Conservation (phyloP, 192 early-diverging fungal genomes). For the Coemansia sp. region DNA sequence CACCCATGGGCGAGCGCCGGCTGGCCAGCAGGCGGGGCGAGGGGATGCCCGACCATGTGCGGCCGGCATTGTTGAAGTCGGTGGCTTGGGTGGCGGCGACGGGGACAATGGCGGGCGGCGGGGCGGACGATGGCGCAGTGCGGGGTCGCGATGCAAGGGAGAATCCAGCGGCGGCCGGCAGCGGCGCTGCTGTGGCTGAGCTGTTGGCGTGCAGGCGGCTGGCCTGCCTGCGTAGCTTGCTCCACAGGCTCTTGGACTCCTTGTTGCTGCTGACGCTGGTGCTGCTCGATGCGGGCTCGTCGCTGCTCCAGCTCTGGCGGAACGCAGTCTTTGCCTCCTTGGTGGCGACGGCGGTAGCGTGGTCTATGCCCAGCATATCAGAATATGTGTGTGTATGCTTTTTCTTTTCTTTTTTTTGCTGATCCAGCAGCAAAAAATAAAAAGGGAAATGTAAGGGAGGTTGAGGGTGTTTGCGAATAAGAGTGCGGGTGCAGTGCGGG, state of each 20-base stretch:
- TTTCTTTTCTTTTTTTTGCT: neutral
- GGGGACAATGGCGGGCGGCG: neutral
- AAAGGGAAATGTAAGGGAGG: neutral
- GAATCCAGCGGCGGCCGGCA: neutral
- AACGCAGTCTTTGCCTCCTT: conserved; percentile 1
- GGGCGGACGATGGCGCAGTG: neutral
- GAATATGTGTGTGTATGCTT: conserved; percentile 4
- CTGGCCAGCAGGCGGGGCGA: conserved; percentile 3
- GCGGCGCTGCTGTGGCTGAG: neutral
- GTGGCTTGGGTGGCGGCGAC: neutral
- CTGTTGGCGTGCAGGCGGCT: conserved; percentile 23
- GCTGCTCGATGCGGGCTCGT: conserved; percentile 44
- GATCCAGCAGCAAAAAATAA: conserved; percentile 6
- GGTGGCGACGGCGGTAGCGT: neutral
- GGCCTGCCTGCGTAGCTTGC: conserved; percentile 45
- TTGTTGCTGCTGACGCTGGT: conserved; percentile 39
- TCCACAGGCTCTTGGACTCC: conserved; percentile 37
- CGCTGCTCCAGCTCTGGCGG: conserved; percentile 56
- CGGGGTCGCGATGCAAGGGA: neutral
- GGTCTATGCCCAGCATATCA: conserved; percentile 8
- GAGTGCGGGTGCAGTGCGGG: too few species aligned
- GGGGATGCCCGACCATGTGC: neutral
- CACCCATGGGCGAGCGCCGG: neutral
- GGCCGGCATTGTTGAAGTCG: neutral
- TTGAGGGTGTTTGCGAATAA: neutral